phyloP scores from a whole-genome alignment of 2,329 filamentous ascomycete genomes.

The Coniochaeta sp. region DNA sequence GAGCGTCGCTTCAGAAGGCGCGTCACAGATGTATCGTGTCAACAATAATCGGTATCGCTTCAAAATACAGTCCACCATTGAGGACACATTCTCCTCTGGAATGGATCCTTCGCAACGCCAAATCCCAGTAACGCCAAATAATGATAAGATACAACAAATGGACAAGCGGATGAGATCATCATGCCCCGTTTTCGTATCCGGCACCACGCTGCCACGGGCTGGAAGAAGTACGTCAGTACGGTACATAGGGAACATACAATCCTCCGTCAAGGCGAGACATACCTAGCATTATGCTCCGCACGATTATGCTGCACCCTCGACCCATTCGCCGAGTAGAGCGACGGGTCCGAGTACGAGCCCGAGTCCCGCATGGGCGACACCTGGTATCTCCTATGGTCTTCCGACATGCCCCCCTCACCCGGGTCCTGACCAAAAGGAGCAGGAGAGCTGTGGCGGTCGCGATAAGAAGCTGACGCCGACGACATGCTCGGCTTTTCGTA shows the following conservation, averaged over 20 bases:
- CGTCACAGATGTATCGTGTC: background rate
- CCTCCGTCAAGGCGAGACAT: background rate
- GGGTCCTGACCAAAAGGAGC: background rate
- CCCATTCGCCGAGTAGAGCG: background rate
- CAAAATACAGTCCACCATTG: background rate
- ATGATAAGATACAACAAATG: background rate
- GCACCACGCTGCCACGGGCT: slow-evolving; percentile 1
- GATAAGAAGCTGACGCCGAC: background rate
- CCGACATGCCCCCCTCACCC: background rate
- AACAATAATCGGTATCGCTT: background rate
- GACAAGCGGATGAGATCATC: background rate
- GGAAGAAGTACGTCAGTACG: background rate
- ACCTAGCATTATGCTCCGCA: background rate
- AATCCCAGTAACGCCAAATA: background rate
- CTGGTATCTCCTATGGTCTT: background rate
- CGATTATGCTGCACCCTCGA: background rate
- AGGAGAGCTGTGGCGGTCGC: background rate
- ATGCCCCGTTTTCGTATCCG: background rate
- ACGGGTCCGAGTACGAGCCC: background rate
- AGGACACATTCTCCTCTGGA: background rate
- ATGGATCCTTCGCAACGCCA: background rate
- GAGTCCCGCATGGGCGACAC: background rate
- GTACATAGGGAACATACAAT: too few relatives aligned
- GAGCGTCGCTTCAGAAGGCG: background rate
- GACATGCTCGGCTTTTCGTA: slow-evolving; percentile 1